phyloP scores from a whole-genome alignment of 495 filamentous ascomycete genomes.

The Chaetomium cochliodes region DNA sequence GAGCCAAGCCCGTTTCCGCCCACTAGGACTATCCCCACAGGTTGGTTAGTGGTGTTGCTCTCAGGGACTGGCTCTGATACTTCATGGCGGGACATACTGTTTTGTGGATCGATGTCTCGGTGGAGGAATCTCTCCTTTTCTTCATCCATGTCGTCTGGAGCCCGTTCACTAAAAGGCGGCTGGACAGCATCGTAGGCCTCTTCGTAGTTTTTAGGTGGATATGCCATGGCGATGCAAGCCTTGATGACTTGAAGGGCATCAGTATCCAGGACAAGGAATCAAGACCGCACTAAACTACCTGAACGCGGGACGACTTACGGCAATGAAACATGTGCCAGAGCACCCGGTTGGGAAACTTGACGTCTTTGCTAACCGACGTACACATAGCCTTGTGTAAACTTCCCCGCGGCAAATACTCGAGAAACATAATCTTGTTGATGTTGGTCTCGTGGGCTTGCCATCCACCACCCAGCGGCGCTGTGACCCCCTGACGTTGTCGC shows the following conservation, averaged over 20 bases:
- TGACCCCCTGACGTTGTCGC: too few relatives aligned
- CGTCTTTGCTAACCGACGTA: neutral
- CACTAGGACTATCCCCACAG: too few relatives aligned
- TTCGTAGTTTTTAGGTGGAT: neutral
- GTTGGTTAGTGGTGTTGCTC: too few relatives aligned
- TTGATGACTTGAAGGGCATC: neutral
- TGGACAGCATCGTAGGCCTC: neutral
- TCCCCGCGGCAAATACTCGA: neutral
- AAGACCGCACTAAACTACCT: too few relatives aligned
- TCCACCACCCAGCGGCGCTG: too few relatives aligned
- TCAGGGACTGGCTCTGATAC: too few relatives aligned
- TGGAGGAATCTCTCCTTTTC: neutral
- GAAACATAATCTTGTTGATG: neutral
- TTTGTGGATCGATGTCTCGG: conserved; percentile 19
- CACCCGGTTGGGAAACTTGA: neutral
- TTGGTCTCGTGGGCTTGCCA: neutral
- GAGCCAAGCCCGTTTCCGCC: too few relatives aligned
- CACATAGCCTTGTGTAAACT: neutral
- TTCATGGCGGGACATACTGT: neutral
- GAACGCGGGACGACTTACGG: conserved; percentile 1
- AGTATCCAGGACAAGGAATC: too few relatives aligned
- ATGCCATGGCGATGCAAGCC: neutral
- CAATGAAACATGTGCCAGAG: conserved; percentile 6
- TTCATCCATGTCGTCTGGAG: neutral
- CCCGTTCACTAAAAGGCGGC: neutral